phyloP scores from a whole-genome alignment of 306 rosid genomes.

The Acacia acuminata region DNA sequence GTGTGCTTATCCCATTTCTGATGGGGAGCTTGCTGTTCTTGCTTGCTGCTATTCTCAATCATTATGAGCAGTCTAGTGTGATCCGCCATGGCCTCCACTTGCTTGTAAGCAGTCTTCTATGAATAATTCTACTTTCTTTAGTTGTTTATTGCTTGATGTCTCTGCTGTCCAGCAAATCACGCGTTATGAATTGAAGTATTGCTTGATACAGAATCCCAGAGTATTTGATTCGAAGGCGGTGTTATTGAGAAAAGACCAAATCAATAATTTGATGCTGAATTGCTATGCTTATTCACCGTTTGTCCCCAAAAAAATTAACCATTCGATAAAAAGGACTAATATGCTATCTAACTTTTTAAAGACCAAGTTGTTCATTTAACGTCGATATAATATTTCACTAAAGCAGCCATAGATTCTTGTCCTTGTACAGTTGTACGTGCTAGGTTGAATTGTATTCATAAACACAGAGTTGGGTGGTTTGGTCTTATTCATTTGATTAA shows the following conservation, averaged over 20 bases:
- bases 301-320: background rate
- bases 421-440: background rate
- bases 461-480: background rate
- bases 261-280: background rate
- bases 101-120: slow-evolving; percentile 50
- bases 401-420: background rate
- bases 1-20: slow-evolving; percentile 75
- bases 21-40: slow-evolving; percentile 69
- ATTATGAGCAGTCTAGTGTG: slow-evolving; percentile 42
- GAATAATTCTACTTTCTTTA: background rate
- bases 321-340: background rate
- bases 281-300: background rate
- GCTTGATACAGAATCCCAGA: background rate
- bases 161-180: background rate
- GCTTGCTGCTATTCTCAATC: slow-evolving; percentile 58
- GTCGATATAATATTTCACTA: background rate
- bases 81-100: slow-evolving; percentile 61
- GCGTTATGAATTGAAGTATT: background rate
- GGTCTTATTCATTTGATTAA: background rate
- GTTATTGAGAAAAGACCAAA: background rate
- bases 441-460: background rate
- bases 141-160: background rate
- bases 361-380: background rate
- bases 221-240: background rate
- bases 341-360: background rate